Base-by-base conservation (phyloP, 2,329 filamentous ascomycete species). In the Exophiala oligosperma region DNA sequence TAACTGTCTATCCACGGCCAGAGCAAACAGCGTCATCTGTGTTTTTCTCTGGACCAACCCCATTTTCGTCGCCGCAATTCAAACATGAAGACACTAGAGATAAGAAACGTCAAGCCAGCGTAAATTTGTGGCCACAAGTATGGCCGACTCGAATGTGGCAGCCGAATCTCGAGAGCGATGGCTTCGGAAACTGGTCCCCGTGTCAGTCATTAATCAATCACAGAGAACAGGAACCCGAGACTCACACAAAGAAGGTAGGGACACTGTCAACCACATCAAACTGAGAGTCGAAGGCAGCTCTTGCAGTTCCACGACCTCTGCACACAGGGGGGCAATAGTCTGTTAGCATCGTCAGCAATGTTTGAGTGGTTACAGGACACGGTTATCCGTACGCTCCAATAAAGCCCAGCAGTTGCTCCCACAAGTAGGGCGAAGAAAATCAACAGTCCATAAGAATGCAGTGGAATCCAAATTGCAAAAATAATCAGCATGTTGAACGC, bases 121-220 rank as follows among this genome's bases (percentile, higher is more conserved):
- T 82, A 83, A 8, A 83, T 64, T 60, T 82, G 80, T 3, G 80
- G 76, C 5, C 79, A 79, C 0, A 81, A 73, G 63, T 83, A 83
- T 4, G 68, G 72, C 1, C 73, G 70, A 0, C 70, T 70, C 17
- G 79, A 79, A 9, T 57, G 43, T 14, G 73, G 72, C 1, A 67
- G 69, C 12, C 81, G 77, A 50, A 83, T 78, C 62, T 81, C 75
- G 4, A 83, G 70, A 0, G 77, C 80, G 61, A 83, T 83, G 0
- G 79, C 73, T 62, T 83, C 81, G 2, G 77, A 79, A 61, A 82
- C 74, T 76, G 44, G 40, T 17, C 17, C 29, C n/a, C 7, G 2
- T 47, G 49, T 48, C 5, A 41, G 50, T 29, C 12, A 8, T 2
- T 14, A 21, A 28, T 49, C 9, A 64, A 7, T 28, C 26, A 28